Base-by-base conservation (phyloP, 352 stramenopile species). In the Phytophthora pisi region DNA sequence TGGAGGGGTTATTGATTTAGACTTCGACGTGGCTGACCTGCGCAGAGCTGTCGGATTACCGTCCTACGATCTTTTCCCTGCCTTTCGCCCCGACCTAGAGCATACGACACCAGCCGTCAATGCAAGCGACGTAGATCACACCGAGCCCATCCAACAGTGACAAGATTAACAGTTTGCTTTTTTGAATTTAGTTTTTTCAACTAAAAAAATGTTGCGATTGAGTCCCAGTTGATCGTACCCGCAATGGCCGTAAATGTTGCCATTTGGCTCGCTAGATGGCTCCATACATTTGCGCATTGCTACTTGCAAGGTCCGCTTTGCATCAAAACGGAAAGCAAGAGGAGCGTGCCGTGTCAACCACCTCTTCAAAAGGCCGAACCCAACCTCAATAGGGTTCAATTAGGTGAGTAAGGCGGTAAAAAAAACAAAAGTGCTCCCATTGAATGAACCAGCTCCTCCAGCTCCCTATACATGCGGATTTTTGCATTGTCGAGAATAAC, bases 371-470 rank as follows among this genome's bases (percentile, higher is more conserved):
- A 46, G 13, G 6, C 38, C 38, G n/a, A 46, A 20, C 15, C 51
- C 28, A 4, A 46, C 51, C 16, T 46, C 30, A n/a, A 57, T 57
- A 4, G n/a, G 51, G 15, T 57, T 57, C n/a, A 57, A 4, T 18
- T 57, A 16, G 51, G 51, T 23, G 30, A 46, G 18, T 57, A 57
- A 3, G 51, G 51, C 3, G 51, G 30, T 11, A 45, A n/a, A 28
- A 56, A 57, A 28, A 57, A 18, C 28, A 57, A 23, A 30, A 57
- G 28, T 2, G 26, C 34, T 2, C 51, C 51, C 2, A 5, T 20
- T 3, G n/a, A 43, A 26, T 57, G 30, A 20, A 45, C 11, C 4
- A 46, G 30, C 4, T 57, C 30, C 11, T 57, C 51, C 16, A 46
- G 38, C 38, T 46, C 38, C 16, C 38, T 46, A n/a, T 46, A 46